phyloP scores from a whole-genome alignment of 108 stramenopile genomes.

The Seminavis robusta region DNA sequence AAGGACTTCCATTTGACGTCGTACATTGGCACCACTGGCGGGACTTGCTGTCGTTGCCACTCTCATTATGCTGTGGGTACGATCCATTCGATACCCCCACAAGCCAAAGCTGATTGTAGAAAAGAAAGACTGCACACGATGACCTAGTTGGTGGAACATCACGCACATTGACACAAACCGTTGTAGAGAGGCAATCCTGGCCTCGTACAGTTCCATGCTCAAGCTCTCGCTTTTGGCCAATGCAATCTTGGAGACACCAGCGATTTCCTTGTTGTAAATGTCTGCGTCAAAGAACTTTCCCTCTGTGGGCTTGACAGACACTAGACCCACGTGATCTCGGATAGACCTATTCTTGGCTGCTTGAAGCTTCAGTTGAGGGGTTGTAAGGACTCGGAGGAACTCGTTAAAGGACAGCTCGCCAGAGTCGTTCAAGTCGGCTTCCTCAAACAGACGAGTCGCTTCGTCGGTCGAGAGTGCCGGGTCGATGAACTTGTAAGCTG shows the following conservation, averaged over 20 bases:
- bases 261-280: constrained; percentile 12
- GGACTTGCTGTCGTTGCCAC: constrained; percentile 73
- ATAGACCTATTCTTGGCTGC: constrained; percentile 30
- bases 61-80: constrained; percentile 64
- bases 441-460: constrained; percentile 29
- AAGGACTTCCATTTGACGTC: constrained; percentile 60
- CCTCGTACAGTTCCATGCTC: constrained; percentile 65
- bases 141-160: constrained; percentile 84
- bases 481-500: constrained; percentile 35
- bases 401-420: constrained; percentile 42
- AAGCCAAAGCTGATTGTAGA: constrained; percentile 53
- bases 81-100: constrained; percentile 58
- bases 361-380: constrained; percentile 30
- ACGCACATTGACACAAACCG: constrained; percentile 78
- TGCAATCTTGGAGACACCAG: constrained; percentile 22
- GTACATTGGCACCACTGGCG: constrained; percentile 62
- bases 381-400: constrained; percentile 28
- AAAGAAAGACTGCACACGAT: constrained; percentile 60
- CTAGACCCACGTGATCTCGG: constrained; percentile 15
- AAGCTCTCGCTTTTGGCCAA: constrained; percentile 45
- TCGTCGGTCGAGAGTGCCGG: constrained; percentile 17
- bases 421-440: constrained; percentile 33
- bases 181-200: constrained; percentile 69
- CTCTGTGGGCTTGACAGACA: constrained; percentile 30
- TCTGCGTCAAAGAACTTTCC: constrained; percentile 45